Conservation (phyloP, 768 basidiomycete genomes). For the Lentinula aciculospora region DNA sequence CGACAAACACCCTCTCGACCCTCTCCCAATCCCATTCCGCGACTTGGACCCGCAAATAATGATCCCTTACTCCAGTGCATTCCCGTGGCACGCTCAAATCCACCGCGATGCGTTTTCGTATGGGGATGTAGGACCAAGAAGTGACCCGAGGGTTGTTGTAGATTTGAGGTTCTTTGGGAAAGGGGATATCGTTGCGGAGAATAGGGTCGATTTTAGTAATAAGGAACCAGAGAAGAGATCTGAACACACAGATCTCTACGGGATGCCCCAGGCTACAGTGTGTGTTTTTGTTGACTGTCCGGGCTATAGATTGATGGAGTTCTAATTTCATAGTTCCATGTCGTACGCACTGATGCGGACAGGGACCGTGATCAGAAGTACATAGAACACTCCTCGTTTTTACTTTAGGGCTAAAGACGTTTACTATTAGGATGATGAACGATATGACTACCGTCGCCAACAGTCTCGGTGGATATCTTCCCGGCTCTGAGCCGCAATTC, state of each 20-base stretch:
- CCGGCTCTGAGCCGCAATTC: constrained; percentile 26
- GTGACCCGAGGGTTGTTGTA: constrained; percentile 26
- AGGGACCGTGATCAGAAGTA: background rate
- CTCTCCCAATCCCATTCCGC: background rate
- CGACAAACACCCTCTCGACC: background rate
- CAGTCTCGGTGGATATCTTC: constrained; percentile 25
- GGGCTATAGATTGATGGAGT: too few species aligned
- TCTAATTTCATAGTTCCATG: too few species aligned
- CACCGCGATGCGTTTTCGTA: constrained; percentile 31
- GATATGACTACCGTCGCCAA: constrained; percentile 24
- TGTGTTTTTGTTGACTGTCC: constrained; percentile 11
- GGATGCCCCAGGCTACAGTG: constrained; percentile 29
- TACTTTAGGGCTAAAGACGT: constrained; percentile 9
- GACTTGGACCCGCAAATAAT: background rate
- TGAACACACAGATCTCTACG: constrained; percentile 19
- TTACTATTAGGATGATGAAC: constrained; percentile 13
- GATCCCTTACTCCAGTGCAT: constrained; percentile 4
- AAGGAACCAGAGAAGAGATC: constrained; percentile 10
- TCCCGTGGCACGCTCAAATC: constrained; percentile 27
- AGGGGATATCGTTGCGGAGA: constrained; percentile 9
- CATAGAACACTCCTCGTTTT: background rate
- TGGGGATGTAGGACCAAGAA: constrained; percentile 22
- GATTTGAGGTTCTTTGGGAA: constrained; percentile 24
- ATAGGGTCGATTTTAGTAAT: constrained; percentile 10
- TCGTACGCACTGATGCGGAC: background rate